Base-by-base conservation (phyloP, 2,329 filamentous ascomycete species). In the Epichloe amarillans region DNA sequence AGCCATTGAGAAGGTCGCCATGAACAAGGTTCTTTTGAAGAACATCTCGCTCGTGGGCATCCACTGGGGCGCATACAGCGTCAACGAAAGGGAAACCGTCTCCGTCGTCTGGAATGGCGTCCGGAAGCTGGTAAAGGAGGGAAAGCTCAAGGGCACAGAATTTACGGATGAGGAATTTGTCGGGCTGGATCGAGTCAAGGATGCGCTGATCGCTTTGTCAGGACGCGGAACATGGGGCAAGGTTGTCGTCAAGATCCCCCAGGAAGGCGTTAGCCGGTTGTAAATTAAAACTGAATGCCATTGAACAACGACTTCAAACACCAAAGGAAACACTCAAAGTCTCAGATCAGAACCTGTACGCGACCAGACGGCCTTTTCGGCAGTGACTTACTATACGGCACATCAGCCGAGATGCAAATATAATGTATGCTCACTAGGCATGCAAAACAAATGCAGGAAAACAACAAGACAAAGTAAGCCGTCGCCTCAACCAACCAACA, bases 21-120 rank as follows among this genome's bases (percentile, higher is more conserved):
- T 94, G 72, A 97, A 97, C 67, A 84, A 91, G 66, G 88, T 96
- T 26, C 69, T 96, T 55, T 70, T 97, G 58, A 97, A 96, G 77
- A 96, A 96, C 65, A 91, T 96, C 56, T 84, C 82, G 55, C 72
- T 97, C 12, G 86, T 96, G 1, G 91, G 91, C 1, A 71, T 96
- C 61, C 87, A 95, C 69, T 97, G 91, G 91, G 91, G 91, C 12
- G 82, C 83, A 52, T 96, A 96, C 69, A 72, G 82, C 1, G 74
- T 74, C 43, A 79, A 85, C 57, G 86, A 96, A 71, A 79, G 74
- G 21, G 79, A 84, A 61, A 83, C 75, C 44, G 79, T 93, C 5
- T 72, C 75, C 7, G 66, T 70, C 21, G 89, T 96, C 0, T 97
- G 91, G 91, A 70, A 83, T 47, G 89, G 86, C 1, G 80, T 97